Evolutionary conservation across 129 eudicot genomes (phyloP), one percentile per base, ranked within the genome.

Genomic region (Chrysanthemum makinoi): DNA sequence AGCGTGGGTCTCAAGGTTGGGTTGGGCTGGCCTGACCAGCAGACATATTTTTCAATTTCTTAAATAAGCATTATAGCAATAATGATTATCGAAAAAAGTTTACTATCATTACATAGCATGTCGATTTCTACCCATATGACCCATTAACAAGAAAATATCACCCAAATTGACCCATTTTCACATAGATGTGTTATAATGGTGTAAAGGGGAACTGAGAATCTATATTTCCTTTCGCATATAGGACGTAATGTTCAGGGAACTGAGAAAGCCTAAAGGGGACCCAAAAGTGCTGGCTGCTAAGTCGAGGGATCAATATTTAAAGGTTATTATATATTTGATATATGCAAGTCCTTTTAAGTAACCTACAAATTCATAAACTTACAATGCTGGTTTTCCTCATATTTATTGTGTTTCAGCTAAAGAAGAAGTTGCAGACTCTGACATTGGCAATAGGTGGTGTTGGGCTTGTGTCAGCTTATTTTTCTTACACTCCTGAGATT

Each of bases 401-500:
- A 39, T 49, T 10, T 49, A 28, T 57, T 22, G 44, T 39, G 47
- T 83, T 66, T 88, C 91, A 95, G 99, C 79, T 95, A 84, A 95
- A 95, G 75, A 83, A 79, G 65, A 90, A 84, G 71, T 65, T 95
- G 89, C 99, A 90, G 81, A 54, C 83, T 51, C 81, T 85, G 62
- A 95, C 99, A 49, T 59, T 90, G 72, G 99, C 88, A 58, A 87
- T 95, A 39, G 99, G 99, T 50, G 91, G 97, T 6, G 33, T 88
- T 75, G 97, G 99, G 76, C 49, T 95, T 44, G 73, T 95, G 74
- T 86, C 99, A 0, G 89, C 99, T 12, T 95, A 90, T 80, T 46
- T 87, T 58, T 86, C 97, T 39, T 95, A 95, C 80, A 58, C 97
- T 73, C 99, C 99, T 5, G 99, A 90, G 79, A 83, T 90, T 81